phyloP scores from a whole-genome alignment of 257 asterid species.

The Plantago elongata region DNA sequence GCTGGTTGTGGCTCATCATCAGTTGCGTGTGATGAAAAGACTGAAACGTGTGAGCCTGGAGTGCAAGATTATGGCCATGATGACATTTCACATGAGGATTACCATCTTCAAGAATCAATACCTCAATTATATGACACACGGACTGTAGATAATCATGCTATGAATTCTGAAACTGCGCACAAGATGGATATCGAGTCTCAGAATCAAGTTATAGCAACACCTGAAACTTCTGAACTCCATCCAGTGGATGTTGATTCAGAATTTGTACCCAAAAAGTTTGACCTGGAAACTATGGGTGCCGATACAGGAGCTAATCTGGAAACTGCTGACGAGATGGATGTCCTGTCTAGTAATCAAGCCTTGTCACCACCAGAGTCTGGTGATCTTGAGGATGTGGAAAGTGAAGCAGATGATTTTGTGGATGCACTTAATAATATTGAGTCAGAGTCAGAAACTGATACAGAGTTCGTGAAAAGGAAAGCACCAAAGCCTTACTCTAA shows the following conservation, averaged over 20 bases:
- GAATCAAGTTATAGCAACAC: conserved; percentile 16
- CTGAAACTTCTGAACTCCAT: not conserved
- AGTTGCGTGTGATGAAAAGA: conserved; percentile 52
- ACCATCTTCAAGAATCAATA: conserved; percentile 31
- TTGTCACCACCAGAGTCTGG: conserved; percentile 21
- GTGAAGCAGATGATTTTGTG: conserved; percentile 72
- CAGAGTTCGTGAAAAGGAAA: conserved; percentile 47
- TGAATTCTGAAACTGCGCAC: conserved; percentile 24
- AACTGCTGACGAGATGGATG: not conserved
- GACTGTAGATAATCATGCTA: conserved; percentile 23
- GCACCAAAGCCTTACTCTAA: conserved; percentile 33
- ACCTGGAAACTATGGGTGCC: not conserved
- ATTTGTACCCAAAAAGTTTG: no score
- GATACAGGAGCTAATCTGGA: not conserved
- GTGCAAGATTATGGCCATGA: conserved; percentile 33
- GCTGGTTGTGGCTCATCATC: conserved; percentile 45
- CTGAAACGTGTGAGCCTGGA: conserved; percentile 32
- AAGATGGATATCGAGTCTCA: conserved; percentile 25
- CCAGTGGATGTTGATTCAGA: no score
- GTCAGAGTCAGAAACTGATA: conserved; percentile 73
- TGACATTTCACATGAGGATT: conserved; percentile 25
- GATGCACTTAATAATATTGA: conserved; percentile 94
- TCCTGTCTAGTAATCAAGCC: conserved; percentile 24
- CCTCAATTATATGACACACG: conserved; percentile 33
- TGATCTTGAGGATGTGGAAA: conserved; percentile 47